Evolutionary conservation across 345 rosid species (phyloP).

Genomic region (Kernera saxatilis): DNA sequence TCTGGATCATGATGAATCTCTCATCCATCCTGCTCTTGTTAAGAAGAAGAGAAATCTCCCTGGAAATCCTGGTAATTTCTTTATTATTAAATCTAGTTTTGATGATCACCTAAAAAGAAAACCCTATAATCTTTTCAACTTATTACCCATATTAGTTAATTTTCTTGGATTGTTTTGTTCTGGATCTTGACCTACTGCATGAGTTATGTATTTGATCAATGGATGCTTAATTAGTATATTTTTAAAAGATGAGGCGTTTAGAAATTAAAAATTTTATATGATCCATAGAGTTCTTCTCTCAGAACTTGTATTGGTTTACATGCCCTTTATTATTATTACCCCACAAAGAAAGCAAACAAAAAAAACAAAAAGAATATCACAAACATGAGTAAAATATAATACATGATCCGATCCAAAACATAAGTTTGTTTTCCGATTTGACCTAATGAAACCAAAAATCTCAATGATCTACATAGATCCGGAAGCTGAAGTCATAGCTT

Average conservation of each 20-base stretch:
- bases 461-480: conserved; percentile 54
- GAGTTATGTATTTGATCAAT: neutral
- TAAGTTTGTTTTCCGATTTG: neutral
- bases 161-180: neutral
- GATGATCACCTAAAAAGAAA: conserved; percentile 13
- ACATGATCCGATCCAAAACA: conserved; percentile 9
- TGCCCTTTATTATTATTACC: neutral
- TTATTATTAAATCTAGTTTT: neutral
- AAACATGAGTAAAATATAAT: neutral
- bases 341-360: neutral
- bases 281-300: neutral
- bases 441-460: conserved; percentile 1
- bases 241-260: conserved; percentile 2
- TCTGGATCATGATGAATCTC: conserved; percentile 25
- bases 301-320: neutral
- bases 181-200: conserved; percentile 24
- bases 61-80: conserved; percentile 71
- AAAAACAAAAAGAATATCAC: neutral
- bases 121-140: conserved; percentile 18
- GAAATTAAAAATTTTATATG: neutral
- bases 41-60: conserved; percentile 97
- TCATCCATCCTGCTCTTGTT: conserved; percentile 36
- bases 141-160: neutral
- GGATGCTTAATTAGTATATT: neutral
- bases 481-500: conserved; percentile 94